These are phyloP conservation scores for Hypoxylon perforatum DNA, from an alignment of 495 filamentous ascomycete species.

Conservation along the genomic window DNA sequence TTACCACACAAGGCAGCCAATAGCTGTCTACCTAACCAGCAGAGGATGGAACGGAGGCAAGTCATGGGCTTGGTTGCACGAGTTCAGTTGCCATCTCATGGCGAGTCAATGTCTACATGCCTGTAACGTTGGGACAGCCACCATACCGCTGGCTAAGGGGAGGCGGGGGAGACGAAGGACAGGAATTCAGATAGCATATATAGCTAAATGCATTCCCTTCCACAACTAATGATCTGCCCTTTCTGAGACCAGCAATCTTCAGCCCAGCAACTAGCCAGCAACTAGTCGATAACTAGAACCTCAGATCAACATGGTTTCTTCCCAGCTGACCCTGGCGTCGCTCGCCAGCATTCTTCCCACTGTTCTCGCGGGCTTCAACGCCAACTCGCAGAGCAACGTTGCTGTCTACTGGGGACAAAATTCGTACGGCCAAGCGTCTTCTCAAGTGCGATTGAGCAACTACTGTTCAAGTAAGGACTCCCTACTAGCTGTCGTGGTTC, in stretches of 20 bases:
- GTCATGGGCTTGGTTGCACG: conserved; percentile 42
- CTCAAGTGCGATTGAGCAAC: conserved; percentile 61
- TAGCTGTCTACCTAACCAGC: conserved; percentile 28
- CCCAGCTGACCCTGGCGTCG: conserved; percentile 34
- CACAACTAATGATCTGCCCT: not conserved
- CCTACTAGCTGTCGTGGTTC: not conserved
- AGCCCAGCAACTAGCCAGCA: conserved; percentile 15
- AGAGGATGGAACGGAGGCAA: conserved; percentile 18
- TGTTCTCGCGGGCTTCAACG: conserved; percentile 60
- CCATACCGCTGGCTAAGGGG: not conserved
- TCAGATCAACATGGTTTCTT: conserved; percentile 40
- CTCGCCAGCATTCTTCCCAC: conserved; percentile 45
- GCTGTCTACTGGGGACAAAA: conserved; percentile 73
- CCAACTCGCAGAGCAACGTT: conserved; percentile 64
- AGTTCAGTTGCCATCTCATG: conserved; percentile 35
- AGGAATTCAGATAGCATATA: conserved; percentile 18
- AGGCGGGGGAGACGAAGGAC: not conserved
- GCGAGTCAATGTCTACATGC: conserved; percentile 13
- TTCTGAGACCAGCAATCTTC: conserved; percentile 15
- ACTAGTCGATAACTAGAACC: conserved; percentile 25
- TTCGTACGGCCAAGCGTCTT: conserved; percentile 53
- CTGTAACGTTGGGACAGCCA: conserved; percentile 34
- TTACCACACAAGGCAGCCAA: conserved; percentile 21
- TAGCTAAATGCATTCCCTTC: conserved; percentile 28
- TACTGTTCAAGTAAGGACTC: conserved; percentile 65